Evolutionary conservation across 2,329 filamentous ascomycete genomes (phyloP).

Genomic region (Fusarium siculi): DNA sequence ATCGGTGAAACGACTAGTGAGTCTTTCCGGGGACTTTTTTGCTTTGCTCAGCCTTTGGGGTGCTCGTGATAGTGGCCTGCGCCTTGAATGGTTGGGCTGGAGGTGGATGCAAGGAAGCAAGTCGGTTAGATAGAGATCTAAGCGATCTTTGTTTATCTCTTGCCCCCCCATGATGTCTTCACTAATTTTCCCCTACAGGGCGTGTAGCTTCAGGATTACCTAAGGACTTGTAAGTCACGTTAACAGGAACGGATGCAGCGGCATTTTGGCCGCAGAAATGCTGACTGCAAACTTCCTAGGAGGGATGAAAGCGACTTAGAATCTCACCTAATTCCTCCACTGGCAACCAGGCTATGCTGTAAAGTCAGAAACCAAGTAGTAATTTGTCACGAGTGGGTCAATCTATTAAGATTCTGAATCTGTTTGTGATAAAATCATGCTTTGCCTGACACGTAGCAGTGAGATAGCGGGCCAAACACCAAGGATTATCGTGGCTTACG

Average conservation of each 20-base stretch:
- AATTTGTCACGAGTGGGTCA: neutral
- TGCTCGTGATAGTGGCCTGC: neutral
- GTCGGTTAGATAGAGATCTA: neutral
- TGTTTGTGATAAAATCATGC: neutral
- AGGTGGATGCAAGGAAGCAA: no score
- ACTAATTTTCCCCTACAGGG: neutral
- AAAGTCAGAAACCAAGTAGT: neutral
- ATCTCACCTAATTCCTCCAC: neutral
- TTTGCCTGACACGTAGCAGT: neutral
- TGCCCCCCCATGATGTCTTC: neutral
- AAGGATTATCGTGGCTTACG: neutral
- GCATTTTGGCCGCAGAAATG: neutral
- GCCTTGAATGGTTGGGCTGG: neutral
- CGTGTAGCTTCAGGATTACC: neutral
- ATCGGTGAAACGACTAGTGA: neutral
- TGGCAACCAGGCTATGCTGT: neutral
- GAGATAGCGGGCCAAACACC: neutral
- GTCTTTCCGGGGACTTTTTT: neutral
- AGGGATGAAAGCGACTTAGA: neutral
- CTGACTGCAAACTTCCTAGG: neutral
- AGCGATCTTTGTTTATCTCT: neutral
- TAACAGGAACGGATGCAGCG: neutral
- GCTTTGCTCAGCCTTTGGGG: neutral
- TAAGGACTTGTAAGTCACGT: neutral
- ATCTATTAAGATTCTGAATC: neutral